Evolutionary conservation across 1,139 yeast genomes (phyloP), one percentile per base, ranked within the genome.

Genomic region (Candida neerlandica): DNA sequence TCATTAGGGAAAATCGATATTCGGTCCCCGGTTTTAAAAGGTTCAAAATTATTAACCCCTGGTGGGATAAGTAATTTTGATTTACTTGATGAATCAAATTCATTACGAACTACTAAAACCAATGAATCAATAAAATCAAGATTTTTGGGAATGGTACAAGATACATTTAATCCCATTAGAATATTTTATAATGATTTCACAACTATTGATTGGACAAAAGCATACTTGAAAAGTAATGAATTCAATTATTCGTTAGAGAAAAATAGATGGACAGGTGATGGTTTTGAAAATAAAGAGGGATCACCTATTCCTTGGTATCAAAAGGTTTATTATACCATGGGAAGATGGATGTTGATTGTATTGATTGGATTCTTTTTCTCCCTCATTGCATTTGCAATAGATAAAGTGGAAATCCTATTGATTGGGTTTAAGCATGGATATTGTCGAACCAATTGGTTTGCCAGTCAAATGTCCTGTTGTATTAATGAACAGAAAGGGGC

Each of bases 171-270:
- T 45, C 45, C 61, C 6, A 51, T 63, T 38, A 55, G 78, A 29
- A 70, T 67, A 56, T 80, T 70, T 64, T 82, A 82, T 60, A 84
- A 83, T 60, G 86, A 83, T 61, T 83, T 82, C 62, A 82, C 88
- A 21, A 81, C 86, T n/a, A 80, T 82, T n/a, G 88, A 83, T 65
- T 83, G 87, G 87, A 77, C 81, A 2, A 71, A 74, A 40, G 85
- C 84, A 29, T 75, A 75, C 41, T 68, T 80, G 27, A 66, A 69
- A 52, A 80, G 80, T 43, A 79, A 82, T 39, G 66, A 68, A 41
- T 69, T 82, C 46, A 70, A 75, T 53, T 78, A 70, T 54, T 68
- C 70, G 41, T 58, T 82, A 12, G 51, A 55, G 29, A 41, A 50
- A 40, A 64, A 47, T 16, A 26, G 43, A 33, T 55, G 57, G 55